Base-by-base conservation (phyloP, 139 green algal species). In the Yamagishiella unicocca region DNA sequence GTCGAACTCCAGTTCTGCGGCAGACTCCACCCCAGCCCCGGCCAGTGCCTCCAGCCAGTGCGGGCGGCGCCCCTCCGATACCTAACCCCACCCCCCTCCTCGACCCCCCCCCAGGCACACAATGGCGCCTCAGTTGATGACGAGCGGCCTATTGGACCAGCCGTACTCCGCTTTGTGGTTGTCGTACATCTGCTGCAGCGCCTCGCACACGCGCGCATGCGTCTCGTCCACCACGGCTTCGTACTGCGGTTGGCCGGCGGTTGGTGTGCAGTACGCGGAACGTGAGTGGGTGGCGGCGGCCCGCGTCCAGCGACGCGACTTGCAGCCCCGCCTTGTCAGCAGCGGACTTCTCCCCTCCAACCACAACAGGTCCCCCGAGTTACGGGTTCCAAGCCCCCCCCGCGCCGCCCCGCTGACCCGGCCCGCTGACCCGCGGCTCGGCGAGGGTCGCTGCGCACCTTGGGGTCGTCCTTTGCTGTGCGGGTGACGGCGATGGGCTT, bases 111-210 rank as follows among this genome's bases (percentile, higher is more conserved):
- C n/a, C n/a, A n/a, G n/a, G n/a, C n/a, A n/a, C n/a, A n/a, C n/a
- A n/a, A n/a, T n/a, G n/a, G n/a, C n/a, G n/a, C n/a, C 38, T 76
- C 67, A 91, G 46, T 88, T 82, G 38, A 93, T 90, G 40, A 85
- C 53, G 5, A 93, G 87, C 40, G 90, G 90, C 25, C 90, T 53
- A n/a, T 83, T 55, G 24, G 45, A 37, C 90, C 87, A 91, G 54
- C 87, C 82, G 72, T 92, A 90, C 79, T 88, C 89, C 2, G 24
- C 84, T 58, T 89, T 89, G 73, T 92, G 89, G 25, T 73, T 42
- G 55, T 90, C 79, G 73, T 92, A 92, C 68, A 84, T 2, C 62
- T 35, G 6, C 50, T 77, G 67, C 53, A 87, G 38, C 45, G 1
- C 78, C 2, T 72, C 75, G 22, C 38, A 31, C 1, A 87, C 71